Percentiles rank a stretch among this genome's conserved stretches.
Evolutionary conservation across 2,329 filamentous ascomycete species (phyloP).

Genomic region (Ophiostoma perfectum): DNA sequence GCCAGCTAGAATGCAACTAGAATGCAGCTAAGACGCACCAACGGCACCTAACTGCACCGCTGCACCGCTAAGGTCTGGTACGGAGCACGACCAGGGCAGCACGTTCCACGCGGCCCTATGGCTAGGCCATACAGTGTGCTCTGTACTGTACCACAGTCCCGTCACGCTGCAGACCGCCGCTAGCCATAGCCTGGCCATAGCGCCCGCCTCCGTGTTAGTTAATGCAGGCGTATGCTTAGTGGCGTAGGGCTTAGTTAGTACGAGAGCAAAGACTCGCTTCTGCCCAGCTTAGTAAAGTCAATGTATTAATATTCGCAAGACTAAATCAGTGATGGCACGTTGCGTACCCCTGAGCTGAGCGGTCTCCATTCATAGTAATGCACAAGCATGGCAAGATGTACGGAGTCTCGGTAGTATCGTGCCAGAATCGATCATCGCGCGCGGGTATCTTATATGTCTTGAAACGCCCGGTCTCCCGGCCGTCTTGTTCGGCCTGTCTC

Average conservation of each 20-base stretch:
- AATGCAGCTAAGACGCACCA: slow-evolving; percentile 11
- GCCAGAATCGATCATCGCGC: no score
- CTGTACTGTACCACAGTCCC: slow-evolving; percentile 7
- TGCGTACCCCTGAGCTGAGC: no score
- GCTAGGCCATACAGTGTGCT: slow-evolving; percentile 11
- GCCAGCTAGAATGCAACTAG: slow-evolving; percentile 2
- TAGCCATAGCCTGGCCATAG: slow-evolving; percentile 10
- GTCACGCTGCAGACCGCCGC: neutral
- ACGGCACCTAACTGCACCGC: slow-evolving; percentile 5
- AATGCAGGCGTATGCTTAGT: neutral
- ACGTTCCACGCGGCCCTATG: slow-evolving; percentile 9
- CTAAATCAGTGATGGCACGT: no score
- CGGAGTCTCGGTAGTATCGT: no score
- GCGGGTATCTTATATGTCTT: no score
- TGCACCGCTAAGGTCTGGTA: neutral
- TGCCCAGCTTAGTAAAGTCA: no score
- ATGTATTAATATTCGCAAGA: no score
- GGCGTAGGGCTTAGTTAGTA: neutral
- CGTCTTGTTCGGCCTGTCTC: no score
- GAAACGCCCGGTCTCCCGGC: no score
- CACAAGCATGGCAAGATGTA: no score
- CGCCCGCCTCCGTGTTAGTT: slow-evolving; percentile 1
- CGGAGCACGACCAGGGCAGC: slow-evolving; percentile 12
- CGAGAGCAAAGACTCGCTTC: no score
- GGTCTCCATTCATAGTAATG: no score